These are phyloP conservation scores for Polygonum maritimum DNA, from an alignment of 148 eudicot species.

Conservation along the genomic window DNA sequence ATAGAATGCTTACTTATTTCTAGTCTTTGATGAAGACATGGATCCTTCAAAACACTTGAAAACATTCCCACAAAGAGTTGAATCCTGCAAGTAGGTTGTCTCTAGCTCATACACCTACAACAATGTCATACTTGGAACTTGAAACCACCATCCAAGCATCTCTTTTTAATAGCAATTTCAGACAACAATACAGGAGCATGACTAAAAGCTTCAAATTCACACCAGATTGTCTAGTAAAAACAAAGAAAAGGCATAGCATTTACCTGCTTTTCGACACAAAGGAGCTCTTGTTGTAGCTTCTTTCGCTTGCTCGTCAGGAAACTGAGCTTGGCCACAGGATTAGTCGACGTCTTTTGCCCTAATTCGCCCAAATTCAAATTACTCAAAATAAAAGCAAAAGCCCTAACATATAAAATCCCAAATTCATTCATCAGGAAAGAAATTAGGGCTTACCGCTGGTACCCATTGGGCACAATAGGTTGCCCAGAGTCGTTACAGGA, in stretches of 20 bases:
- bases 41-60: slow-evolving; percentile 94
- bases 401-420: neutral
- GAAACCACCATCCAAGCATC: neutral
- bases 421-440: neutral
- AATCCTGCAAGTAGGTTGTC: slow-evolving; percentile 85
- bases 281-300: slow-evolving; percentile 83
- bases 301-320: slow-evolving; percentile 70
- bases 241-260: neutral
- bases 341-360: slow-evolving; percentile 62
- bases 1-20: slow-evolving; percentile 42
- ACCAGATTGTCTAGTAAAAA: too few relatives aligned
- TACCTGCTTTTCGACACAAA: slow-evolving; percentile 84
- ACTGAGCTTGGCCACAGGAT: slow-evolving; percentile 67
- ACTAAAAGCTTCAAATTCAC: neutral
- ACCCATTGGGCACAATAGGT: slow-evolving; percentile 1
- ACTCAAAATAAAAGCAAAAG: neutral
- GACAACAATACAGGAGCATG: neutral
- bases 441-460: slow-evolving; percentile 9
- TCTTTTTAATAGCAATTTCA: neutral
- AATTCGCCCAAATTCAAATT: neutral
- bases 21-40: slow-evolving; percentile 81
- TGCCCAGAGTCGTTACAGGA: too few relatives aligned
- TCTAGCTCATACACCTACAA: slow-evolving; percentile 91
- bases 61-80: slow-evolving; percentile 90
- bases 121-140: neutral